Conservation (phyloP, 148 eudicot genomes). For the Rhododendron henanense region DNA sequence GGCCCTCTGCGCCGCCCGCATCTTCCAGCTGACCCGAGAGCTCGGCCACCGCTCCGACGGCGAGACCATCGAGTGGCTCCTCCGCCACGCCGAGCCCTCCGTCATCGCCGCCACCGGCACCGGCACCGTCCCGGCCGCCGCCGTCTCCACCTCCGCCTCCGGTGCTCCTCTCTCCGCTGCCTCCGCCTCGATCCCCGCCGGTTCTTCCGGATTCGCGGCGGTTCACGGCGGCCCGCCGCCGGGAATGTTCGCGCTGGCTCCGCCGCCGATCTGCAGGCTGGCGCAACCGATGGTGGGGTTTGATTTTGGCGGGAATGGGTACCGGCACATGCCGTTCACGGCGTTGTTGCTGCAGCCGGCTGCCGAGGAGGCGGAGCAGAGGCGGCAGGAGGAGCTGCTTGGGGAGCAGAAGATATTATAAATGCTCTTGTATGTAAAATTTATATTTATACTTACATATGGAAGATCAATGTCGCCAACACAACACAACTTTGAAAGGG, state of each 20-base stretch:
- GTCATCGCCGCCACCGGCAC: slow-evolving; percentile 49
- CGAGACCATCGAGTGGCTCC: slow-evolving; percentile 54
- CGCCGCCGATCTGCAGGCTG: slow-evolving; percentile 24
- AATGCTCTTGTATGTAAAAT: not conserved
- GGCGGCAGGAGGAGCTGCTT: slow-evolving; percentile 20
- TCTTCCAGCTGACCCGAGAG: slow-evolving; percentile 44
- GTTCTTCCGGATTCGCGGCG: not conserved
- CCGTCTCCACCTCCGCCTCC: slow-evolving; percentile 14
- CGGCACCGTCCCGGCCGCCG: slow-evolving; percentile 33
- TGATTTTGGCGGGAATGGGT: slow-evolving; percentile 23
- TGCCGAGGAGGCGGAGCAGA: slow-evolving; percentile 15
- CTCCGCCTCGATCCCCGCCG: not conserved
- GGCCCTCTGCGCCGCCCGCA: slow-evolving; percentile 33
- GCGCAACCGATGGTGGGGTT: slow-evolving; percentile 20
- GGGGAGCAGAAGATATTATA: slow-evolving; percentile 6
- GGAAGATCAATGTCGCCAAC: not conserved
- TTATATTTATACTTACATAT: not conserved
- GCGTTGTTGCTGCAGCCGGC: slow-evolving; percentile 32
- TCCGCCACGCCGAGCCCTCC: slow-evolving; percentile 51
- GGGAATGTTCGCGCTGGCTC: slow-evolving; percentile 8
- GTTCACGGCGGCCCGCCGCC: not conserved
- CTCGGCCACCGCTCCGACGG: slow-evolving; percentile 43
- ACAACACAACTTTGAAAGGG: not conserved
- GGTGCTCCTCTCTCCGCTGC: not conserved
- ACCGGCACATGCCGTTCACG: slow-evolving; percentile 37